A percentile compares a stretch with the other conserved stretches of the same genome.
Conservation (phyloP, 768 basidiomycete species). For the Chlorophyllum brunneum region DNA sequence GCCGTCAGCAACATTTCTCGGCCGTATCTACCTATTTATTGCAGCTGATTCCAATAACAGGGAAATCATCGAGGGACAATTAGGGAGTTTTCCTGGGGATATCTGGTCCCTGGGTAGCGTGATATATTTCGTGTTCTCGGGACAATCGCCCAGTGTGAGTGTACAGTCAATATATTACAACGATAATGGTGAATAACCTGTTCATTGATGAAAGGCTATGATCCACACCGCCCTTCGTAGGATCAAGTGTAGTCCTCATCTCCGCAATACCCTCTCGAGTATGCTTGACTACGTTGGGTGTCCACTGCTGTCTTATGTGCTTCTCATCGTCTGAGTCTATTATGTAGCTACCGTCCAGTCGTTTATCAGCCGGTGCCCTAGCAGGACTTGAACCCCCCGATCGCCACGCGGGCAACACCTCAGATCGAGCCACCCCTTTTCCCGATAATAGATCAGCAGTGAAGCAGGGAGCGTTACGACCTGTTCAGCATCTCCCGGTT, state of each 20-base stretch:
- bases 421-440: neutral
- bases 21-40: neutral
- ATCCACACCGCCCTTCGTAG: too few species aligned
- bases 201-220: too few species aligned
- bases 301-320: neutral
- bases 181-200: too few species aligned
- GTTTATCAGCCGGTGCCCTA: neutral
- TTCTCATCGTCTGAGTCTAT: neutral
- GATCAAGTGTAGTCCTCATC: neutral
- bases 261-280: slow-evolving; percentile 1
- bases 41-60: slow-evolving; percentile 20
- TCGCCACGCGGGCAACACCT: neutral
- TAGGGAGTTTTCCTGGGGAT: slow-evolving; percentile 35
- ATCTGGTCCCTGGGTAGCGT: slow-evolving; percentile 47
- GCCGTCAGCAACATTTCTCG: slow-evolving; percentile 33
- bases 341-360: neutral
- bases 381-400: neutral
- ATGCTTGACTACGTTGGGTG: neutral
- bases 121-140: slow-evolving; percentile 32
- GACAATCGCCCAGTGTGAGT: slow-evolving; percentile 20
- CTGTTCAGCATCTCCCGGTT: neutral
- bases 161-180: too few species aligned
- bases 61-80: slow-evolving; percentile 30
- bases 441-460: too few species aligned
- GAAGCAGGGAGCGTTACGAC: too few species aligned